phyloP scores from a whole-genome alignment of 108 stramenopile species.

The Nannochloropsis gaditana region DNA sequence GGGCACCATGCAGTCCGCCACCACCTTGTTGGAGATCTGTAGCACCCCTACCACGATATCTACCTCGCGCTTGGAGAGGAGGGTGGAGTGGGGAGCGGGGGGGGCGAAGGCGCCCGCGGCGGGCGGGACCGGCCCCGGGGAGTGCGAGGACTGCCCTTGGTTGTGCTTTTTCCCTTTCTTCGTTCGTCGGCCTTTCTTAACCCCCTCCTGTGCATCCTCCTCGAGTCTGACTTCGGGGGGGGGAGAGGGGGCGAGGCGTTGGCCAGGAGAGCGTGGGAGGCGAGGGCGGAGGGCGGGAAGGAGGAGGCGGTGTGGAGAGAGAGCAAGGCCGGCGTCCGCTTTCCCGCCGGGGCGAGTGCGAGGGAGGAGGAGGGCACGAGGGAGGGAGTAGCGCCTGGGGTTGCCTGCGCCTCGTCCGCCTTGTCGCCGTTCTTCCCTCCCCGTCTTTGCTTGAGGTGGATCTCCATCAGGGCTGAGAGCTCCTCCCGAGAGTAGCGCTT shows the following conservation, averaged over 20 bases:
- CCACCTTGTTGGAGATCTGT: constrained; percentile 31
- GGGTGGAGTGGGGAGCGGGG: neutral
- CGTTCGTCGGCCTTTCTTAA: neutral
- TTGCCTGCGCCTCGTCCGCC: neutral
- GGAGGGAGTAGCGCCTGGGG: neutral
- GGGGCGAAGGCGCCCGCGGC: neutral
- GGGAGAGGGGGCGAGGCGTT: neutral
- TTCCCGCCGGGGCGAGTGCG: neutral
- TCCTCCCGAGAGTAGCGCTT: constrained; percentile 46
- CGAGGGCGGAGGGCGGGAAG: neutral
- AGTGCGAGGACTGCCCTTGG: neutral
- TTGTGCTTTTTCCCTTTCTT: neutral
- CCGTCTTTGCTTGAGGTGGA: constrained; percentile 39
- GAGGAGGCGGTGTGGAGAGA: neutral
- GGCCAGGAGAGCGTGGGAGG: neutral
- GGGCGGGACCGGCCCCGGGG: neutral
- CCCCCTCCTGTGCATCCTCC: neutral
- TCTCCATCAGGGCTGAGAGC: constrained; percentile 42
- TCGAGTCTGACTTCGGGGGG: neutral
- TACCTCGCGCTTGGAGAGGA: constrained; percentile 32
- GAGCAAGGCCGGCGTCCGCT: neutral
- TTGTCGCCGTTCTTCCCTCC: neutral
- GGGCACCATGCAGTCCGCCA: constrained; percentile 30
- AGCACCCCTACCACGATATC: constrained; percentile 46
- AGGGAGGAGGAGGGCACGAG: neutral